Evolutionary conservation across 257 asterid species (phyloP).

Genomic region (Scutellaria minor): DNA sequence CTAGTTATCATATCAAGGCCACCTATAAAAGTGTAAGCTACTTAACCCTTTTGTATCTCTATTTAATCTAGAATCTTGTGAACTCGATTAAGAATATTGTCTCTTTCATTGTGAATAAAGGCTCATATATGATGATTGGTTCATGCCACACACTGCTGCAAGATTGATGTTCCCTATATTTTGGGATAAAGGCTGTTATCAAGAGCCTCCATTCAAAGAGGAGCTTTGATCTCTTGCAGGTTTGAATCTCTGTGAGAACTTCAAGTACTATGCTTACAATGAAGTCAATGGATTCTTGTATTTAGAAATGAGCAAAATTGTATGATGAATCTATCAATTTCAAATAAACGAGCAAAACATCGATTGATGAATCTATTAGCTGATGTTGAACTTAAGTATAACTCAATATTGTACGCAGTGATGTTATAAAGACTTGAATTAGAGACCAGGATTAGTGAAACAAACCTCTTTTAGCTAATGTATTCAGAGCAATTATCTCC

Average conservation of each 20-base stretch:
- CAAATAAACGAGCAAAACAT: neutral
- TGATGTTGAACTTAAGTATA: neutral
- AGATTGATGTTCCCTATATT: conserved; percentile 56
- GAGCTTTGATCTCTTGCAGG: conserved; percentile 53
- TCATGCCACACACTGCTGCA: conserved; percentile 80
- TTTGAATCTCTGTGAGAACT: no score
- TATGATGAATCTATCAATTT: neutral
- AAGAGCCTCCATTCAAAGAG: conserved; percentile 49
- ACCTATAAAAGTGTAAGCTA: conserved; percentile 73
- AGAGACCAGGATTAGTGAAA: neutral
- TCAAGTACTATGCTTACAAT: no score
- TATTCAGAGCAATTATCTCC: conserved; percentile 40
- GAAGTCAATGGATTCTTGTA: no score
- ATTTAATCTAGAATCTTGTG: no score
- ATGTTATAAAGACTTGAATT: neutral
- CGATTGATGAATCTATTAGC: neutral
- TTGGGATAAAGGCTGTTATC: conserved; percentile 68
- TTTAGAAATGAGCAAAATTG: no score
- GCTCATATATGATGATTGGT: conserved; percentile 76
- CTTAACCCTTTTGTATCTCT: neutral
- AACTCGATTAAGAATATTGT: no score
- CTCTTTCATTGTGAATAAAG: conserved; percentile 42
- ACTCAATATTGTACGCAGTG: neutral
- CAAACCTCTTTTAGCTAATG: neutral
- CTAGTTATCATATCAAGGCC: conserved; percentile 72